Evolutionary conservation across 1,284 basidiomycete genomes (phyloP).

Genomic region (Cutaneotrichosporon sp.): DNA sequence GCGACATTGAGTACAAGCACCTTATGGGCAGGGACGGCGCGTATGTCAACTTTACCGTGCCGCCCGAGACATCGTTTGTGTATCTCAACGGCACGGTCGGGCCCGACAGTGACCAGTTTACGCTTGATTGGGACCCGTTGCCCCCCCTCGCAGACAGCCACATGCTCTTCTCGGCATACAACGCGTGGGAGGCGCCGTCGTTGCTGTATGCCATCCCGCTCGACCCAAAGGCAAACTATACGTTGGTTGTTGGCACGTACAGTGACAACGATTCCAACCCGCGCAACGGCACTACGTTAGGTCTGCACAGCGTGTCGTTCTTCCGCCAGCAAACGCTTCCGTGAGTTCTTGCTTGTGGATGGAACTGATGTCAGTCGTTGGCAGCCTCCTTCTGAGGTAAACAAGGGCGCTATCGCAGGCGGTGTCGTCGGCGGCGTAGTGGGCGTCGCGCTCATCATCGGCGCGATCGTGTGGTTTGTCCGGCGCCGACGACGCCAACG

Average conservation of each 20-base stretch:
- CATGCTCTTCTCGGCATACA: conserved; percentile 1
- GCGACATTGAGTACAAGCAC: not conserved
- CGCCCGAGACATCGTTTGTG: conserved; percentile 1
- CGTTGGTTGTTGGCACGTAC: not conserved
- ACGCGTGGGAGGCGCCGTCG: conserved; percentile 3
- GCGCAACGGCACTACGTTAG: not conserved
- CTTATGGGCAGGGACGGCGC: not conserved
- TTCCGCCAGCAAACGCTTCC: not conserved
- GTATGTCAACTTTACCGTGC: not conserved
- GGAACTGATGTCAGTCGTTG: not conserved
- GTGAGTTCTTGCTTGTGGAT: not conserved
- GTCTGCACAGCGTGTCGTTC: not conserved
- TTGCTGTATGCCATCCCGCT: conserved; percentile 1
- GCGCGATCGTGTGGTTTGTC: not conserved
- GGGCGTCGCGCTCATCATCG: not conserved
- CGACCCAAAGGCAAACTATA: conserved; percentile 1
- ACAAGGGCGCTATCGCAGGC: not conserved
- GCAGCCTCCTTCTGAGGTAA: not conserved
- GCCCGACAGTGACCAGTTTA: conserved; percentile 5
- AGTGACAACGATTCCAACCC: not conserved
- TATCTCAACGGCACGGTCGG: conserved; percentile 6
- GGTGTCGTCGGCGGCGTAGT: not conserved
- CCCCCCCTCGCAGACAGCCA: conserved; percentile 3
- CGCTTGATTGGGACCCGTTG: conserved; percentile 2
- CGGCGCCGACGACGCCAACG: not conserved